Percentiles rank a stretch among this genome's conserved stretches.
Evolutionary conservation across 345 rosid species (phyloP).

Genomic region (Atalantia buxifolia): DNA sequence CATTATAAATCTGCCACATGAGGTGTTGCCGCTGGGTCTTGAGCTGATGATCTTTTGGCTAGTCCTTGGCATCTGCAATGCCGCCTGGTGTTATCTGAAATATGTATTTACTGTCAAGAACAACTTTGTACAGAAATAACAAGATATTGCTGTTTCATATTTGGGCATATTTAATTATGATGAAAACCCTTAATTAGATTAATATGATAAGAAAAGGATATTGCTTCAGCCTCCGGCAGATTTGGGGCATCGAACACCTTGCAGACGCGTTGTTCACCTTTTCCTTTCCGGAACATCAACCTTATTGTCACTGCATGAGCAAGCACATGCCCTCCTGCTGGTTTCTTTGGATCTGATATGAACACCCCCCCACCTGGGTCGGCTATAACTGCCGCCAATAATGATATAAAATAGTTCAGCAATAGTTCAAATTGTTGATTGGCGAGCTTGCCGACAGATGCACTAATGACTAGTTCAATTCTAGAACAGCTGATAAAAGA

Average conservation of each 20-base stretch:
- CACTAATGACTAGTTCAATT: not conserved
- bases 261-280: constrained; percentile 85
- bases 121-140: constrained; percentile 6
- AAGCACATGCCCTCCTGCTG: constrained; percentile 88
- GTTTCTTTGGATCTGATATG: constrained; percentile 89
- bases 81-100: constrained; percentile 90
- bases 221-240: constrained; percentile 89
- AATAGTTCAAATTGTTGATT: not conserved
- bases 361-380: constrained; percentile 90
- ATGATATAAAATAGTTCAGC: not conserved
- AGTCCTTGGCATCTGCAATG: constrained; percentile 85
- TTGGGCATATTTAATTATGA: not conserved
- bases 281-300: constrained; percentile 89
- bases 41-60: constrained; percentile 13
- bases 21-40: not conserved
- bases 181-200: not conserved
- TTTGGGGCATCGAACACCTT: constrained; percentile 96
- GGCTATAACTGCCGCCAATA: constrained; percentile 59
- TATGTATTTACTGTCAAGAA: constrained; percentile 49
- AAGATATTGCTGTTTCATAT: not conserved
- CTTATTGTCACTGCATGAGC: constrained; percentile 87
- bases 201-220: constrained; percentile 48
- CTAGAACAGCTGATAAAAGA: not conserved
- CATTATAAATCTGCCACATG: not conserved
- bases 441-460: not conserved